A percentile compares a stretch with the other conserved stretches of the same genome.
phyloP scores from a whole-genome alignment of 78 protist species.

The Dictyostelium purpureum region DNA sequence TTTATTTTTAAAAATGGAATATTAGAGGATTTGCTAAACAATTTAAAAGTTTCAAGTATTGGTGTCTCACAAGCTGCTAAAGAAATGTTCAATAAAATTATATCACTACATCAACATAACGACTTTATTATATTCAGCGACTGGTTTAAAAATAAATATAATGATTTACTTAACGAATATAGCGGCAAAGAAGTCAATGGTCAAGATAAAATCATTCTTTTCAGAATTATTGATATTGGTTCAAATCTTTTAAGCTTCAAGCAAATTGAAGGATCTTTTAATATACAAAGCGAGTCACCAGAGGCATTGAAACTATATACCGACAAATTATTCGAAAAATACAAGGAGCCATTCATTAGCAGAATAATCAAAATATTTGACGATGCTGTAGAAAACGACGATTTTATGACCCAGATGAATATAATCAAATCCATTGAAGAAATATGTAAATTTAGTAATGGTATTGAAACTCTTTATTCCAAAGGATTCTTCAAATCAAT shows the following conservation, averaged over 20 bases:
- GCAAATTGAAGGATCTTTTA: neutral
- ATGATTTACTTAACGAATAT: neutral
- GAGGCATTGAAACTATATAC: neutral
- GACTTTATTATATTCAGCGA: neutral
- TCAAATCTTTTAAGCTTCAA: neutral
- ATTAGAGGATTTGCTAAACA: neutral
- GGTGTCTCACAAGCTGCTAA: neutral
- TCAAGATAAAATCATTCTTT: neutral
- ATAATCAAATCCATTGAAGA: neutral
- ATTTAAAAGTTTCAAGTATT: neutral
- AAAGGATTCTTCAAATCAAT: neutral
- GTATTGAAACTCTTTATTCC: too few species aligned
- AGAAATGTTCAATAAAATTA: neutral
- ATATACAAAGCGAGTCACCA: neutral
- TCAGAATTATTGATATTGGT: neutral
- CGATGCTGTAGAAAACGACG: neutral
- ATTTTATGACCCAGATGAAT: conserved; percentile 6
- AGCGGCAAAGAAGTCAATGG: neutral
- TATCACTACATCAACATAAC: neutral
- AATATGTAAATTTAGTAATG: neutral
- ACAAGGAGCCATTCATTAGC: neutral
- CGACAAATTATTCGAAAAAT: neutral
- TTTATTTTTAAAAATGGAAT: neutral
- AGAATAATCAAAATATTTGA: neutral
- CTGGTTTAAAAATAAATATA: neutral